Percentiles rank a stretch among this genome's conserved stretches.
phyloP scores from a whole-genome alignment of 1,284 basidiomycete species.

The Cystobasidium slooffiae region DNA sequence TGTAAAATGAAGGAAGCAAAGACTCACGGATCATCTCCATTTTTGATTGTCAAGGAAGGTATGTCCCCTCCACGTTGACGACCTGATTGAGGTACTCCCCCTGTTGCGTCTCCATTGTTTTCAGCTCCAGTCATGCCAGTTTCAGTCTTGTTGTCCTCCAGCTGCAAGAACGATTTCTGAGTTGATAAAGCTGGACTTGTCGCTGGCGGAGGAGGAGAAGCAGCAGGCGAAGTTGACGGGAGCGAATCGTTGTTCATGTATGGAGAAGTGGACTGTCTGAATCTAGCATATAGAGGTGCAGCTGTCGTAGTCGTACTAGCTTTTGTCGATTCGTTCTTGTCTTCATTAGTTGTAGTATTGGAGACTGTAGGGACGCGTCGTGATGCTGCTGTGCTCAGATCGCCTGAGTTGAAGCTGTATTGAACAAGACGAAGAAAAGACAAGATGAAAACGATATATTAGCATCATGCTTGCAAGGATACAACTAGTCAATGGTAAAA shows the following conservation, averaged over 20 bases:
- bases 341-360: neutral
- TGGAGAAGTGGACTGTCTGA: constrained; percentile 6
- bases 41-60: constrained; percentile 4
- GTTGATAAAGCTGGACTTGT: neutral
- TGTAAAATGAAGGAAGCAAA: too few relatives aligned
- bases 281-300: constrained; percentile 9
- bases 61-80: neutral
- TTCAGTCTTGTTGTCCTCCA: neutral
- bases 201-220: neutral
- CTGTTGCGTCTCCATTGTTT: neutral
- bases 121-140: neutral
- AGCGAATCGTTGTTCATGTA: neutral
- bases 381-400: constrained; percentile 20
- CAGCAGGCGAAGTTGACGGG: neutral
- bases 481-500: too few relatives aligned
- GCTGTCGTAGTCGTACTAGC: neutral
- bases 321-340: neutral
- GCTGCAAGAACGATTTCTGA: neutral
- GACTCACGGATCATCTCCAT: constrained; percentile 23
- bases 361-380: neutral
- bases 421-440: neutral
- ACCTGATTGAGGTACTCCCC: neutral
- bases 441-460: neutral
- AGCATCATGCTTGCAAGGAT: too few relatives aligned
- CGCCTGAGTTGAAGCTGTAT: constrained; percentile 18